Percentiles rank a stretch among this genome's conserved stretches.
phyloP scores from a whole-genome alignment of 1,139 yeast species.

The Oligophagozyma castellii region DNA sequence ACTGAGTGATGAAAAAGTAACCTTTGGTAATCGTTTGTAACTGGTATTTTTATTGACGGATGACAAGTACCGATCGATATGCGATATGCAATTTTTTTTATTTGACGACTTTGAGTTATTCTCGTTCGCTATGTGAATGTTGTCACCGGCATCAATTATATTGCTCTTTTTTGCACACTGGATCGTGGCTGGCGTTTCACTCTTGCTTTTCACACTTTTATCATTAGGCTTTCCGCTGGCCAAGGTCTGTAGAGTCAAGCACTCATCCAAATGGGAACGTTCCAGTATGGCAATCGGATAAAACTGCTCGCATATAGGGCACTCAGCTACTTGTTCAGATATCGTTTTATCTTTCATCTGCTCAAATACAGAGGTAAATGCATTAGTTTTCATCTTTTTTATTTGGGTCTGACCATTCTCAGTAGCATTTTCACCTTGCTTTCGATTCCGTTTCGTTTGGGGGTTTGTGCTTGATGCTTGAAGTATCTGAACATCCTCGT shows the following conservation, averaged over 20 bases:
- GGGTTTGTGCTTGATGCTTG: slow-evolving; percentile 9
- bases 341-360: background rate
- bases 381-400: background rate
- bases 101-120: background rate
- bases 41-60: slow-evolving; percentile 11
- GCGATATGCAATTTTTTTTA: slow-evolving; percentile 4
- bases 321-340: slow-evolving; percentile 27
- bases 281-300: slow-evolving; percentile 50
- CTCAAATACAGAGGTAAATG: background rate
- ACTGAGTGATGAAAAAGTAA: slow-evolving; percentile 48
- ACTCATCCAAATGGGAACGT: slow-evolving; percentile 54
- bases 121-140: slow-evolving; percentile 2
- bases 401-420: slow-evolving; percentile 3
- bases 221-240: slow-evolving; percentile 3
- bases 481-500: slow-evolving; percentile 22
- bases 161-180: background rate
- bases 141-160: background rate
- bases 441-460: slow-evolving; percentile 8
- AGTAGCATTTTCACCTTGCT: too few species aligned
- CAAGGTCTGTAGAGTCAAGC: slow-evolving; percentile 29
- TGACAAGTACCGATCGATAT: slow-evolving; percentile 15
- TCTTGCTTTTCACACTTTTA: background rate
- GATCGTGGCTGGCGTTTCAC: background rate
- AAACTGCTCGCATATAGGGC: slow-evolving; percentile 55
- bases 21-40: slow-evolving; percentile 33